Conservation (phyloP, 768 basidiomycete species). For the Mycena vulgaris region DNA sequence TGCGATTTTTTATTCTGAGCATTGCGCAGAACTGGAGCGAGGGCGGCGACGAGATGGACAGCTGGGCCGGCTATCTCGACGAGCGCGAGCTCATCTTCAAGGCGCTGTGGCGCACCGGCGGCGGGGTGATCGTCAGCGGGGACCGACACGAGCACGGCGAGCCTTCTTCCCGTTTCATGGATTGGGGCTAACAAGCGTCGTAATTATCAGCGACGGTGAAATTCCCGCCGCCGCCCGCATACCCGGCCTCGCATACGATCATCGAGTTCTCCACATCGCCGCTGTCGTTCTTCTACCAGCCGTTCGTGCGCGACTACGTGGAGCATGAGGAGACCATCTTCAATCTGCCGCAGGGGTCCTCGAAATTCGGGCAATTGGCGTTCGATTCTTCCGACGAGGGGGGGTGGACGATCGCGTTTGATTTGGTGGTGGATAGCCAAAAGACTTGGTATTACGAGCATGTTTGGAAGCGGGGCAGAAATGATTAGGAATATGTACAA, state of each 20-base stretch:
- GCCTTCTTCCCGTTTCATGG: background rate
- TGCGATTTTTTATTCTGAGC: background rate
- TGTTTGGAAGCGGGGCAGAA: too few species aligned
- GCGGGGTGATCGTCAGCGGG: slow-evolving; percentile 18
- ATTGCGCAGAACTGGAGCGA: slow-evolving; percentile 18
- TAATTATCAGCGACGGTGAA: slow-evolving; percentile 19
- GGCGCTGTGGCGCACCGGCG: slow-evolving; percentile 19
- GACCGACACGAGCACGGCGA: slow-evolving; percentile 23
- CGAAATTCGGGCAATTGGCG: slow-evolving; percentile 7
- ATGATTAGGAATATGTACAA: too few species aligned
- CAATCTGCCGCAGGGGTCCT: slow-evolving; percentile 1
- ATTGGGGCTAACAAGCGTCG: background rate
- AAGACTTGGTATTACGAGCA: slow-evolving; percentile 15
- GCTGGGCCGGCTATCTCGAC: slow-evolving; percentile 18
- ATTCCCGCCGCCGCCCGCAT: slow-evolving; percentile 8
- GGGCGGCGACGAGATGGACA: slow-evolving; percentile 21
- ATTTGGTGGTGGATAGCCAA: slow-evolving; percentile 8
- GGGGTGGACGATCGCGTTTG: slow-evolving; percentile 2
- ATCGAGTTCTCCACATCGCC: slow-evolving; percentile 23
- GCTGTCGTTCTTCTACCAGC: slow-evolving; percentile 25
- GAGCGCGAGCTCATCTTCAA: slow-evolving; percentile 16
- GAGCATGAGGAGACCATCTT: slow-evolving; percentile 16
- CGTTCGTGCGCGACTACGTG: slow-evolving; percentile 26
- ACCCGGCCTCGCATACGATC: slow-evolving; percentile 12
- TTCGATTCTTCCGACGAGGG: slow-evolving; percentile 14